Evolutionary conservation across 306 rosid genomes (phyloP).

Genomic region (Vigna unguiculata): DNA sequence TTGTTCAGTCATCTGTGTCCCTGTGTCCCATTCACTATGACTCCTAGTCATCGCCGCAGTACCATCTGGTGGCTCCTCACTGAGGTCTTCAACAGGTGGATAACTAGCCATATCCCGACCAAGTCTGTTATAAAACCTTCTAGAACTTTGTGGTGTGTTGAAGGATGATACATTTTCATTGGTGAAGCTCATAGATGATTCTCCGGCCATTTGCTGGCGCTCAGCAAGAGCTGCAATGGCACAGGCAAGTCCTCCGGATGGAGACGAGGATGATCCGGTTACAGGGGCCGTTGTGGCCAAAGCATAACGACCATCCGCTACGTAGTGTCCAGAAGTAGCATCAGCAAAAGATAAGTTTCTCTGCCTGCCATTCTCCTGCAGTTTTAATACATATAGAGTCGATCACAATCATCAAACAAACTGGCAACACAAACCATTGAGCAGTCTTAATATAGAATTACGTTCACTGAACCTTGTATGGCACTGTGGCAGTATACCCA

Average conservation of each 20-base stretch:
- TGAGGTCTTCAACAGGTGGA: constrained; percentile 56
- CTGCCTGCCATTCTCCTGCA: constrained; percentile 84
- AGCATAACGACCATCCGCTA: constrained; percentile 51
- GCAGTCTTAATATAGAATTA: background rate
- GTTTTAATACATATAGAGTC: constrained; percentile 34
- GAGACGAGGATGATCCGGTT: constrained; percentile 82
- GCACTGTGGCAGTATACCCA: constrained; percentile 18
- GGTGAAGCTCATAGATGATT: constrained; percentile 56
- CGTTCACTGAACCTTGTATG: constrained; percentile 3
- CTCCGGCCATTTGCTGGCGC: constrained; percentile 83
- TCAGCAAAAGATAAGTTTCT: constrained; percentile 55
- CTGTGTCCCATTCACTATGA: constrained; percentile 67
- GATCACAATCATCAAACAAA: constrained; percentile 35
- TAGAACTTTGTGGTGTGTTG: constrained; percentile 62
- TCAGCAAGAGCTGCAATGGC: constrained; percentile 98
- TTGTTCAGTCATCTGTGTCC: constrained; percentile 65
- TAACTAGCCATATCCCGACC: constrained; percentile 61
- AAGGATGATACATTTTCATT: constrained; percentile 56
- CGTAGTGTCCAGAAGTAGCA: constrained; percentile 61
- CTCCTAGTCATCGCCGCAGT: constrained; percentile 48
- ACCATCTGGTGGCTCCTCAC: constrained; percentile 52
- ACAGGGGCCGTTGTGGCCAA: constrained; percentile 54
- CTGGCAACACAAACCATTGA: constrained; percentile 13
- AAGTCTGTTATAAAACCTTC: constrained; percentile 64
- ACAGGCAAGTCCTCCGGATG: constrained; percentile 95